Conservation (phyloP, 208 protist genomes). For the Polymyxa betae region DNA sequence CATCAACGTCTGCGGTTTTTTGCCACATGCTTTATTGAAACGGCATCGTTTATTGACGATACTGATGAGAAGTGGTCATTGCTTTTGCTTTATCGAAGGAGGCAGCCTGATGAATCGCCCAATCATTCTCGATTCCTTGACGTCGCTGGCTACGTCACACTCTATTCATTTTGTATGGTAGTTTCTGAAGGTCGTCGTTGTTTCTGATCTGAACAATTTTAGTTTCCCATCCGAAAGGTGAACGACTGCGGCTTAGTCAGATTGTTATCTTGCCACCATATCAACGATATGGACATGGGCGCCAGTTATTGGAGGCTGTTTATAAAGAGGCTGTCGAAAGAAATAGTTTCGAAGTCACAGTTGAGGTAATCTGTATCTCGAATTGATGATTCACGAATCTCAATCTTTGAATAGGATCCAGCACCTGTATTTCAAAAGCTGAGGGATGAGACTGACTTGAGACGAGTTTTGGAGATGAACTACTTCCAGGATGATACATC, state of each 20-base stretch:
- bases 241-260: constrained; percentile 17
- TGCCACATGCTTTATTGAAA: constrained; percentile 38
- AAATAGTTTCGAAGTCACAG: constrained; percentile 30
- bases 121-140: background rate
- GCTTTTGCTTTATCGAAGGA: background rate
- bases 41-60: constrained; percentile 40
- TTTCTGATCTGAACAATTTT: background rate
- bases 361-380: background rate
- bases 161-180: constrained; percentile 48
- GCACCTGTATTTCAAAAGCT: constrained; percentile 12
- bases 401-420: background rate
- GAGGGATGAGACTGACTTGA: background rate
- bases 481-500: background rate
- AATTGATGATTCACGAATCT: background rate
- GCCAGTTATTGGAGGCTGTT: constrained; percentile 1
- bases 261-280: constrained; percentile 36
- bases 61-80: constrained; percentile 48
- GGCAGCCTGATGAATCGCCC: background rate
- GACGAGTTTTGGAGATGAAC: background rate
- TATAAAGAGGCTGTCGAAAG: background rate
- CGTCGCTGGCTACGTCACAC: constrained; percentile 5
- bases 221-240: constrained; percentile 12
- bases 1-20: constrained; percentile 34
- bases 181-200: background rate
- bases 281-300: constrained; percentile 35